phyloP scores from a whole-genome alignment of 2,329 filamentous ascomycete genomes.

The Ascochyta fabae region DNA sequence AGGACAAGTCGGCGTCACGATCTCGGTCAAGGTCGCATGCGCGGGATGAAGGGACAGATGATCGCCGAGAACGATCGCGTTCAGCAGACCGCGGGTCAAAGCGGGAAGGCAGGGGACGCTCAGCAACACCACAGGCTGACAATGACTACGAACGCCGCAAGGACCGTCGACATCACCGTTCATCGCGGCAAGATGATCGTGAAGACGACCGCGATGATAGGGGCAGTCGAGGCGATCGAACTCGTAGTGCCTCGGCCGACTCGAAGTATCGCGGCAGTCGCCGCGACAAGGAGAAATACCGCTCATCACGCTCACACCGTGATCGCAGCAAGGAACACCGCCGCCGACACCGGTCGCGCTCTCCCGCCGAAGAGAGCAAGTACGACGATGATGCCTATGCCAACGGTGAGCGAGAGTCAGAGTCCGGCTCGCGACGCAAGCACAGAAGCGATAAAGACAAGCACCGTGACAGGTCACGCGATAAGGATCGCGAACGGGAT shows the following conservation, averaged over 20 bases:
- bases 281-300: conserved; percentile 51
- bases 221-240: conserved; percentile 60
- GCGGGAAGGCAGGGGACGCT: conserved; percentile 58
- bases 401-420: conserved; percentile 36
- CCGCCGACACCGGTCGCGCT: conserved; percentile 53
- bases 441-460: conserved; percentile 47
- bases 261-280: conserved; percentile 67
- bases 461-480: conserved; percentile 36
- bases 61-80: conserved; percentile 29
- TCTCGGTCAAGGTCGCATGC: conserved; percentile 48
- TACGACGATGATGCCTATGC: conserved; percentile 41
- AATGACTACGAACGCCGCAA: conserved; percentile 46
- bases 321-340: conserved; percentile 55
- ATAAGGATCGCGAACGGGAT: conserved; percentile 44
- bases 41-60: conserved; percentile 26
- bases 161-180: conserved; percentile 57
- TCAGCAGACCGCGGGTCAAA: conserved; percentile 56
- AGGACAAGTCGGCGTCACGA: conserved; percentile 50
- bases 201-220: conserved; percentile 55
- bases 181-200: conserved; percentile 50
- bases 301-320: conserved; percentile 55
- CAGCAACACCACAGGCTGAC: conserved; percentile 52
- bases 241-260: conserved; percentile 70
- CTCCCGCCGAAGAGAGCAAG: conserved; percentile 39
- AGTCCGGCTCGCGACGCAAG: conserved; percentile 45